These are phyloP conservation scores for Plantago ovata DNA, from an alignment of 257 asterid genomes.

Conservation along the genomic window DNA sequence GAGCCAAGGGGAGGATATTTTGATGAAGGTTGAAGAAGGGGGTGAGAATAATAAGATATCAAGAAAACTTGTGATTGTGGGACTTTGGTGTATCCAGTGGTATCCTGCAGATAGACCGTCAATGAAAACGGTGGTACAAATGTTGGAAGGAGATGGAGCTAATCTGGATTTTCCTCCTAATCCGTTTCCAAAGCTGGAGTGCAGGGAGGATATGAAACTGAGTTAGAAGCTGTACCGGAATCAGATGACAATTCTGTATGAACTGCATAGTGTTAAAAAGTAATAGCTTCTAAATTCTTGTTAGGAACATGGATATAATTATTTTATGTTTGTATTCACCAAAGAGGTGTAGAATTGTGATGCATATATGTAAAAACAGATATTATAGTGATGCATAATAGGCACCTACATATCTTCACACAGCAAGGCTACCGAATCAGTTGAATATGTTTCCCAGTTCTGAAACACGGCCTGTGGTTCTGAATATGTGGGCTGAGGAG, in stretches of 20 bases:
- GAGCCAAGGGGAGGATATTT: conserved; percentile 12
- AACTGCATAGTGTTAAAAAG: no score
- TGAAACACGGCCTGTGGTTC: neutral
- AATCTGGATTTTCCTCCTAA: conserved; percentile 29
- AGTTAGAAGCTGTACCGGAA: neutral
- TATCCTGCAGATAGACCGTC: conserved; percentile 30
- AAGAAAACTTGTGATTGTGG: conserved; percentile 25
- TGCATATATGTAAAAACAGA: no score
- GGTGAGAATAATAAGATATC: conserved; percentile 5
- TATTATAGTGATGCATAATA: no score
- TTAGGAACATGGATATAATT: no score
- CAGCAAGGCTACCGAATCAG: neutral
- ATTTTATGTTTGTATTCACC: no score
- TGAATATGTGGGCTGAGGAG: conserved; percentile 1
- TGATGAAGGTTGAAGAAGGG: conserved; percentile 4
- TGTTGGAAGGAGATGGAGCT: conserved; percentile 35
- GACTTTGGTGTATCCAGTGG: conserved; percentile 39
- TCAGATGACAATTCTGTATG: neutral
- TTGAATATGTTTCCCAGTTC: conserved; percentile 4
- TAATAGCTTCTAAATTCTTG: no score
- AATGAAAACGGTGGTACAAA: conserved; percentile 29
- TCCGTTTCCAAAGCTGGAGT: conserved; percentile 20
- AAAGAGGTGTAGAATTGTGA: no score
- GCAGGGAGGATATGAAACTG: conserved; percentile 8
- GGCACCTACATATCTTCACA: neutral